Conservation (phyloP, 176 grass and related monocot genomes). For the Otatea glauca region DNA sequence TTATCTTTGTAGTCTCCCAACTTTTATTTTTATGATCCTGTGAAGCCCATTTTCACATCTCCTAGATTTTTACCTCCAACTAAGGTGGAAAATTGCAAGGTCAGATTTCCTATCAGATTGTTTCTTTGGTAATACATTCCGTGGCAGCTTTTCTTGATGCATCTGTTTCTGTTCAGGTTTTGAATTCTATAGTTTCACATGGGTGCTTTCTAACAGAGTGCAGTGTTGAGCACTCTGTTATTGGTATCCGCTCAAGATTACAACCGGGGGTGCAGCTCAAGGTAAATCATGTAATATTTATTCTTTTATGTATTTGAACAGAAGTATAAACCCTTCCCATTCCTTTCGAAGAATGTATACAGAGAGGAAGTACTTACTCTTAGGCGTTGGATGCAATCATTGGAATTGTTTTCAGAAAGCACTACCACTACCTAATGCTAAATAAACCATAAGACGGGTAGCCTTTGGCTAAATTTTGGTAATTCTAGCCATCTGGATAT, state of each 20-base stretch:
- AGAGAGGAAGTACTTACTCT: too few species aligned
- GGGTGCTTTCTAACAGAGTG: slow-evolving; percentile 78
- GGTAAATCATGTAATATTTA: slow-evolving; percentile 45
- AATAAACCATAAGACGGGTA: too few species aligned
- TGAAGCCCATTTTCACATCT: slow-evolving; percentile 76
- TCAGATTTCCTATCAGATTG: slow-evolving; percentile 35
- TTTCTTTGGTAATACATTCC: neutral
- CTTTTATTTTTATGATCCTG: slow-evolving; percentile 80
- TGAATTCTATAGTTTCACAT: slow-evolving; percentile 81
- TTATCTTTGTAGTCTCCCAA: slow-evolving; percentile 59
- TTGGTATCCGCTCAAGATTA: slow-evolving; percentile 78
- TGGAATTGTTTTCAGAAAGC: too few species aligned
- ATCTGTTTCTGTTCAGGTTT: slow-evolving; percentile 53
- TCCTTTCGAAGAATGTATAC: neutral
- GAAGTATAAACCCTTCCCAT: neutral
- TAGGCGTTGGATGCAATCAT: too few species aligned
- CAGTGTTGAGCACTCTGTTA: slow-evolving; percentile 72
- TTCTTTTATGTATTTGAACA: neutral
- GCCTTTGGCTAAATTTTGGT: too few species aligned
- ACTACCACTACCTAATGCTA: too few species aligned
- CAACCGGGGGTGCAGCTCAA: slow-evolving; percentile 67
- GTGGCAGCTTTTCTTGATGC: slow-evolving; percentile 25
- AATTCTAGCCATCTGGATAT: too few species aligned
- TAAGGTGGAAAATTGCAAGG: slow-evolving; percentile 75
- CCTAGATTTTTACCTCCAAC: slow-evolving; percentile 81